phyloP scores from a whole-genome alignment of 2,329 filamentous ascomycete species.

The Capronia coronata region DNA sequence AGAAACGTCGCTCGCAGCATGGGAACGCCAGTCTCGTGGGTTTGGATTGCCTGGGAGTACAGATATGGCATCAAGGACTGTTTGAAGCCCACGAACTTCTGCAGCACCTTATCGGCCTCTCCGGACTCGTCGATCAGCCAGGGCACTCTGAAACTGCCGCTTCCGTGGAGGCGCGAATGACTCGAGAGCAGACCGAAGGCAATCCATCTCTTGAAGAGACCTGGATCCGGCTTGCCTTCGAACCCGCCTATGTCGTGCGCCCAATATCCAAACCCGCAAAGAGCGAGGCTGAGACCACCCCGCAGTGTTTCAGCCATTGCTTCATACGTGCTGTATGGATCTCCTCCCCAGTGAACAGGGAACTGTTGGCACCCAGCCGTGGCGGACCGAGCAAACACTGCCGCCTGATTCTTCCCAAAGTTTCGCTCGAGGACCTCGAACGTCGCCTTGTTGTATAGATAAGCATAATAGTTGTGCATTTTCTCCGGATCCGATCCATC shows the following conservation, averaged over 20 bases:
- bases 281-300: conserved; percentile 57
- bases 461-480: conserved; percentile 76
- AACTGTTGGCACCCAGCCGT: conserved; percentile 64
- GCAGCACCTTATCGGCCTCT: conserved; percentile 49
- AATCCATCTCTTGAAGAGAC: conserved; percentile 72
- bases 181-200: conserved; percentile 66
- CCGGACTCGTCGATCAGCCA: conserved; percentile 56
- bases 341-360: conserved; percentile 66
- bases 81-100: conserved; percentile 49
- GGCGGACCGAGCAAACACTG: conserved; percentile 60
- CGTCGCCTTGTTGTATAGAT: conserved; percentile 63
- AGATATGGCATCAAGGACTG: conserved; percentile 55
- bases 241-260: conserved; percentile 66
- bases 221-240: conserved; percentile 59
- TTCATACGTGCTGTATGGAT: conserved; percentile 67
- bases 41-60: conserved; percentile 47
- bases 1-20: conserved; percentile 61
- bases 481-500: conserved; percentile 55
- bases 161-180: conserved; percentile 65
- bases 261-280: conserved; percentile 63
- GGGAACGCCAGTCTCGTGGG: conserved; percentile 51
- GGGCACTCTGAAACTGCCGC: conserved; percentile 64
- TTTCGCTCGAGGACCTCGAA: conserved; percentile 46
- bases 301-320: conserved; percentile 66
- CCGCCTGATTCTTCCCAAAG: neutral